phyloP scores from a whole-genome alignment of 805 yeast species.

The Suhomyces xylopsoci region DNA sequence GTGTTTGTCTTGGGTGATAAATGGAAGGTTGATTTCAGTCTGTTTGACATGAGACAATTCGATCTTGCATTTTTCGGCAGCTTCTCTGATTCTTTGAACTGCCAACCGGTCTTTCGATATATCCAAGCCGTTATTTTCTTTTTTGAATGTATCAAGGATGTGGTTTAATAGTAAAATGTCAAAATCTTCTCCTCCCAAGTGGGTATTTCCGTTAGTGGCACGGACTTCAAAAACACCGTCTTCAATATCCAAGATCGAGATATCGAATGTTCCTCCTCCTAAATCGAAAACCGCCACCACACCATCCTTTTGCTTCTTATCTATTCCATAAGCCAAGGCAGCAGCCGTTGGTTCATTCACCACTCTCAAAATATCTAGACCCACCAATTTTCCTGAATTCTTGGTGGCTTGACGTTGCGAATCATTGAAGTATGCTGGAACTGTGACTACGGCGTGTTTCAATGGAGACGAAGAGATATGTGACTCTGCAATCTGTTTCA shows the following conservation, averaged over 20 bases:
- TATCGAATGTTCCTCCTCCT: slow-evolving; percentile 87
- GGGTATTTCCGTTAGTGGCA: slow-evolving; percentile 82
- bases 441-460: slow-evolving; percentile 76
- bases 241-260: slow-evolving; percentile 72
- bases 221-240: slow-evolving; percentile 79
- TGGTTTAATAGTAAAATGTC: slow-evolving; percentile 61
- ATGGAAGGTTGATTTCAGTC: slow-evolving; percentile 67
- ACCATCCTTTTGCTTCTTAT: slow-evolving; percentile 49
- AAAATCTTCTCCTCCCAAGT: slow-evolving; percentile 84
- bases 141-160: slow-evolving; percentile 56
- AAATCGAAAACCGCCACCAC: slow-evolving; percentile 64
- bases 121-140: slow-evolving; percentile 49
- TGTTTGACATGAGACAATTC: slow-evolving; percentile 64
- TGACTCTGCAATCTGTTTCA: slow-evolving; percentile 64
- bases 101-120: slow-evolving; percentile 51
- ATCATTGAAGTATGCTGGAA: slow-evolving; percentile 82
- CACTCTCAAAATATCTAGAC: slow-evolving; percentile 70
- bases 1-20: slow-evolving; percentile 60
- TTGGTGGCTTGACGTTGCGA: slow-evolving; percentile 83
- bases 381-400: slow-evolving; percentile 72
- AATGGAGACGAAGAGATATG: slow-evolving; percentile 36
- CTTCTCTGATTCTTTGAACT: slow-evolving; percentile 75
- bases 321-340: slow-evolving; percentile 77
- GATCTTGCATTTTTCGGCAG: slow-evolving; percentile 74
- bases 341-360: slow-evolving; percentile 87